phyloP scores from a whole-genome alignment of 306 rosid species.

The Gleditsia sinensis region DNA sequence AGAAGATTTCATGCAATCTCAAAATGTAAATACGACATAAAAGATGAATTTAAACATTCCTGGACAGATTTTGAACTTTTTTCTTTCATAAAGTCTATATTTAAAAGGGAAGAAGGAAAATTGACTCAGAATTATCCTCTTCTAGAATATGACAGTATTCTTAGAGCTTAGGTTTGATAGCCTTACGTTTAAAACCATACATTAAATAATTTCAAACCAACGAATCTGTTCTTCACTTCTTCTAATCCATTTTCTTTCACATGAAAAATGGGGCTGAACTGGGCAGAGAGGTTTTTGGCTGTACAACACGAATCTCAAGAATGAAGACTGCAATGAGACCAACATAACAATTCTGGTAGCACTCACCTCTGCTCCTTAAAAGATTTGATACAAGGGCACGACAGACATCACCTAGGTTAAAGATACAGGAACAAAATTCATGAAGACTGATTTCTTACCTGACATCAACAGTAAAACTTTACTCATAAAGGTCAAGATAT shows the following conservation, averaged over 20 bases:
- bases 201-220: background rate
- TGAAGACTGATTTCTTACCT: background rate
- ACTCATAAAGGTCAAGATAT: background rate
- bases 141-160: background rate
- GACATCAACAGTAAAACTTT: background rate
- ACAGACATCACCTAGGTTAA: background rate
- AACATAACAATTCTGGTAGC: background rate
- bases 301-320: constrained; percentile 22
- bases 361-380: background rate
- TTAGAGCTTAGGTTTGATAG: background rate
- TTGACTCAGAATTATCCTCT: background rate
- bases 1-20: constrained; percentile 21
- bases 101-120: background rate
- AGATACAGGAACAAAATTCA: background rate
- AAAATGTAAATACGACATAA: constrained; percentile 16
- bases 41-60: constrained; percentile 5
- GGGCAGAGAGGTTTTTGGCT: background rate
- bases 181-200: background rate
- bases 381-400: constrained; percentile 5
- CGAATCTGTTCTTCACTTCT: background rate
- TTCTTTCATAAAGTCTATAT: background rate
- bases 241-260: background rate
- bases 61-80: background rate
- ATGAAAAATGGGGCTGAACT: background rate
- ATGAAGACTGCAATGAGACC: constrained; percentile 20